These are phyloP conservation scores for Candida insectorum DNA, from an alignment of 805 yeast species.

Conservation along the genomic window DNA sequence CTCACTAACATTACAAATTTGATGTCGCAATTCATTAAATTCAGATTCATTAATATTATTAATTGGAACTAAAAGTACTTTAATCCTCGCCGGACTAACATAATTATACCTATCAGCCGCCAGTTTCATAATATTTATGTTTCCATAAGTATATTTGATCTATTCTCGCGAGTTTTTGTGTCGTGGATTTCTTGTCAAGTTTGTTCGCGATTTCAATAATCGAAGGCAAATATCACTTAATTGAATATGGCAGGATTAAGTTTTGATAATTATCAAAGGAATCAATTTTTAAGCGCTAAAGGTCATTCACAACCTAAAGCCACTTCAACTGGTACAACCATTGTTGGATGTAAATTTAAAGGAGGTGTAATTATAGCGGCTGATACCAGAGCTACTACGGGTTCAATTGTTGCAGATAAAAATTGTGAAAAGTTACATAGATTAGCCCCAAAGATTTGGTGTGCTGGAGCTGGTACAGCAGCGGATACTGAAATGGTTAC, in stretches of 20 bases:
- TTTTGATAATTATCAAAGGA: conserved; percentile 92
- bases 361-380: conserved; percentile 98
- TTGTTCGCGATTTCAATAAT: neutral
- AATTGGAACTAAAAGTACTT: conserved; percentile 65
- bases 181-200: neutral
- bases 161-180: neutral
- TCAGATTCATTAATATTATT: conserved; percentile 43
- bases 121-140: no score
- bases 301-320: conserved; percentile 82
- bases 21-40: conserved; percentile 41
- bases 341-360: conserved; percentile 90
- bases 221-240: conserved; percentile 8
- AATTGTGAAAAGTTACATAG: conserved; percentile 94
- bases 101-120: conserved; percentile 43
- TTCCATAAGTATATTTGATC: no score
- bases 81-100: conserved; percentile 64
- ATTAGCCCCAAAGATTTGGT: conserved; percentile 89
- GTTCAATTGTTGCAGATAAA: conserved; percentile 95
- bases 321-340: conserved; percentile 98
- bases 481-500: conserved; percentile 99
- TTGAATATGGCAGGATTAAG: conserved; percentile 88
- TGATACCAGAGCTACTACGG: conserved; percentile 97
- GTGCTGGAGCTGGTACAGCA: conserved; percentile 99
- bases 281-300: conserved; percentile 63
- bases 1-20: conserved; percentile 51